Evolutionary conservation across 2,329 filamentous ascomycete species (phyloP).

Genomic region (Cladosporium sp.): DNA sequence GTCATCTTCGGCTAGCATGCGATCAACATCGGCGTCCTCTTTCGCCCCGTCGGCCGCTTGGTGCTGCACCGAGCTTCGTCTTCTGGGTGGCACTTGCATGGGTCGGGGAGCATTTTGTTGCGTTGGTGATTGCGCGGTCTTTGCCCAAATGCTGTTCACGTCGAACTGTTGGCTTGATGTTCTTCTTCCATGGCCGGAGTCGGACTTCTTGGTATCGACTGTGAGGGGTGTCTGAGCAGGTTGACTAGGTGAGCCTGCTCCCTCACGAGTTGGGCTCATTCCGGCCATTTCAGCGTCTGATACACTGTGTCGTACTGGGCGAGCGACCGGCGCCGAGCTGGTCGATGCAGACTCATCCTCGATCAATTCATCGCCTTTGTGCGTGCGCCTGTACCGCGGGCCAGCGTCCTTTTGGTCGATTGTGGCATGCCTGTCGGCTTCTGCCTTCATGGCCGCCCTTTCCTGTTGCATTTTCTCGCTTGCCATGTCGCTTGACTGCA

Average conservation of each 20-base stretch:
- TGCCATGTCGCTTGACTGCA: constrained; percentile 86
- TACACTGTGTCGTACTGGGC: constrained; percentile 35
- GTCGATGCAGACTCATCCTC: constrained; percentile 60
- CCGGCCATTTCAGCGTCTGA: constrained; percentile 27
- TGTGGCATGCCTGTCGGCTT: constrained; percentile 76
- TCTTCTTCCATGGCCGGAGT: neutral
- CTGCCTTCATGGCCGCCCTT: constrained; percentile 69
- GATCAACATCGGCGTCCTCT: constrained; percentile 83
- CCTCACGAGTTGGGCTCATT: constrained; percentile 15
- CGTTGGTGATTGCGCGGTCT: constrained; percentile 65
- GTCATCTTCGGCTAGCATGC: constrained; percentile 75
- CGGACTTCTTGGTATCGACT: constrained; percentile 16
- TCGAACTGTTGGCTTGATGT: constrained; percentile 52
- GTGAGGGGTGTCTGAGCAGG: constrained; percentile 13
- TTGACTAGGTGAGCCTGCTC: constrained; percentile 31
- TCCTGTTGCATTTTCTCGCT: constrained; percentile 80
- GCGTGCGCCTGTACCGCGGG: constrained; percentile 77
- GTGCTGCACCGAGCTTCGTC: constrained; percentile 27
- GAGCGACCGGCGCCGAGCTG: constrained; percentile 36
- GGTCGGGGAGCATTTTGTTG: constrained; percentile 28
- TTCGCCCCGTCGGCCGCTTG: constrained; percentile 48
- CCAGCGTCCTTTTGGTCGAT: constrained; percentile 65
- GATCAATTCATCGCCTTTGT: constrained; percentile 90
- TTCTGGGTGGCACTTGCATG: constrained; percentile 42
- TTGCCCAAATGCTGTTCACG: constrained; percentile 78